Evolutionary conservation across 2,329 filamentous ascomycete species (phyloP).

Genomic region (Didymella segeticola): DNA sequence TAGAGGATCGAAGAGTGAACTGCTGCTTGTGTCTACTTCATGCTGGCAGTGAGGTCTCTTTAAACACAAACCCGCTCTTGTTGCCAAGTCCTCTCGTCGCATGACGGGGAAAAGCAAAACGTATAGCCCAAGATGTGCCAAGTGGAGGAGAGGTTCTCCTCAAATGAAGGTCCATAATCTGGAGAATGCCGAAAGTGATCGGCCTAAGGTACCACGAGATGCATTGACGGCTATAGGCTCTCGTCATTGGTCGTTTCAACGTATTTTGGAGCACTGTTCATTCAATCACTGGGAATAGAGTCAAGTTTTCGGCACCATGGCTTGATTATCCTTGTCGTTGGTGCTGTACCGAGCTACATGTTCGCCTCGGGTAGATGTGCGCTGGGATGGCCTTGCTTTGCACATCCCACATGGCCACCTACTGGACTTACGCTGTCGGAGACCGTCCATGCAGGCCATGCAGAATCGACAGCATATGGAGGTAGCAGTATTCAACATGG

Average conservation of each 20-base stretch:
- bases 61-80: background rate
- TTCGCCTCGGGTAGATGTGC: conserved; percentile 6
- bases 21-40: conserved; percentile 1
- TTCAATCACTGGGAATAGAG: background rate
- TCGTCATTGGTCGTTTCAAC: conserved; percentile 9
- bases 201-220: conserved; percentile 8
- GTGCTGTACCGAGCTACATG: background rate
- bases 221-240: background rate
- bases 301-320: background rate
- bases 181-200: conserved; percentile 3
- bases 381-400: background rate
- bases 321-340: background rate
- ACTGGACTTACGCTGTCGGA: background rate
- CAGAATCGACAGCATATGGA: background rate
- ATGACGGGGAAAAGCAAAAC: background rate
- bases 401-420: background rate
- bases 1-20: background rate
- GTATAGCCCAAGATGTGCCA: background rate
- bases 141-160: background rate
- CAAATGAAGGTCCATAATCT: background rate
- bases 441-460: background rate
- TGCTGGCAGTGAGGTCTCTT: background rate
- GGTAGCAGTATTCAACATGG: background rate
- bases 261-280: background rate
- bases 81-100: background rate